phyloP scores from a whole-genome alignment of 148 eudicot species.

The Vaccinium myrtillus region DNA sequence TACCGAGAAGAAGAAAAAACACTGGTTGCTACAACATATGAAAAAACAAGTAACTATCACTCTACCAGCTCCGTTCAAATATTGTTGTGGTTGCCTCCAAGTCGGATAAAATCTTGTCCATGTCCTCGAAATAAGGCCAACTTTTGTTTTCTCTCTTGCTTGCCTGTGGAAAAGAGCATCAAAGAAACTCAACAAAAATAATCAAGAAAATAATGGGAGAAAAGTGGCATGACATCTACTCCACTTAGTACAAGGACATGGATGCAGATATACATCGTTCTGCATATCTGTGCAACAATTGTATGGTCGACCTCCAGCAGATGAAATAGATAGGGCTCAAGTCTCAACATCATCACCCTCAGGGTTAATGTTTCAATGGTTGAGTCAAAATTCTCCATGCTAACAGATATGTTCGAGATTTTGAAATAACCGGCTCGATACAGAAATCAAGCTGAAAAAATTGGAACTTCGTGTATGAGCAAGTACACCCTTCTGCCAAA shows the following conservation, averaged over 20 bases:
- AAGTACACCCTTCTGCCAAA: too few relatives aligned
- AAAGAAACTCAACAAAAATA: neutral
- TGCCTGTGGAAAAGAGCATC: conserved; percentile 49
- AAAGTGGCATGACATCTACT: neutral
- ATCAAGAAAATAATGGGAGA: neutral
- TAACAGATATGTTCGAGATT: neutral
- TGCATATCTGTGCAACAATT: neutral
- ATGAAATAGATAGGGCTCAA: neutral
- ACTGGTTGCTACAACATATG: neutral
- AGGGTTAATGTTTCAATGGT: neutral
- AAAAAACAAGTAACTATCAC: neutral
- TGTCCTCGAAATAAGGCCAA: conserved; percentile 69
- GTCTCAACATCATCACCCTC: neutral
- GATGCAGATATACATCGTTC: neutral
- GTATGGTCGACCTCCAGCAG: neutral
- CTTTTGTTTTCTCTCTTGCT: conserved; percentile 52
- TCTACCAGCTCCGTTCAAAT: too few relatives aligned
- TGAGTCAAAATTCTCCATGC: neutral
- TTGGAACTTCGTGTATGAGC: neutral
- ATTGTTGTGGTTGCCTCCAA: conserved; percentile 33
- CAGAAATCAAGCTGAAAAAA: neutral
- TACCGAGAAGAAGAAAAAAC: neutral
- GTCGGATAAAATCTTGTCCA: conserved; percentile 56
- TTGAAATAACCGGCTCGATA: neutral
- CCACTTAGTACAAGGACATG: neutral